Evolutionary conservation across 164 flowering plant genomes (phyloP).

Genomic region (Umbilicus rupestris): DNA sequence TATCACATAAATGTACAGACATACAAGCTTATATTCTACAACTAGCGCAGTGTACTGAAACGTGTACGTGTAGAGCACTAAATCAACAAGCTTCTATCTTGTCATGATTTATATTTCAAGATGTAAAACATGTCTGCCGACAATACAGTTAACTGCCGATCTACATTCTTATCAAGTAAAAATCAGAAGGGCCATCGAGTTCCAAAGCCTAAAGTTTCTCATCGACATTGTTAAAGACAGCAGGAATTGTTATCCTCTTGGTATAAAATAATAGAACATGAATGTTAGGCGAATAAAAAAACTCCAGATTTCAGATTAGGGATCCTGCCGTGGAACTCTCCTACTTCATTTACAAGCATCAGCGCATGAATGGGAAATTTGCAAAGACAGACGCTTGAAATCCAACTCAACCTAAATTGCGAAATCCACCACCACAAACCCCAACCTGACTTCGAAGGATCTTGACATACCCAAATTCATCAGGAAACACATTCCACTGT

Average conservation of each 20-base stretch:
- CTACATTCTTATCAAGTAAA: not conserved
- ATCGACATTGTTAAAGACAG: not conserved
- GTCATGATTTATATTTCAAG: not conserved
- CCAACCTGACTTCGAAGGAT: not conserved
- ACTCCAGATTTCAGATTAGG: conserved; percentile 3
- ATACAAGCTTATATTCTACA: not conserved
- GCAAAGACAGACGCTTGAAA: not conserved
- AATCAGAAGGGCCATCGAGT: too few relatives aligned
- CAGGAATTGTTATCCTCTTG: not conserved
- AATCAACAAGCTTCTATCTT: not conserved
- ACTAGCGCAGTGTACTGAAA: not conserved
- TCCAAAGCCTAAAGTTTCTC: too few relatives aligned
- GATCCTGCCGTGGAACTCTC: not conserved
- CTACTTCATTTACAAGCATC: not conserved
- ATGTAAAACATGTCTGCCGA: not conserved
- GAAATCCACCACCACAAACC: not conserved
- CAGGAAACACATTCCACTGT: not conserved
- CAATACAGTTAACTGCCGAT: not conserved
- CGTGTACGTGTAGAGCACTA: not conserved
- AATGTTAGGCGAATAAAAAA: not conserved
- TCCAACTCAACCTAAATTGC: not conserved
- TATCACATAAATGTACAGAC: too few relatives aligned
- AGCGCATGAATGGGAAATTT: not conserved
- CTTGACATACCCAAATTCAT: not conserved
- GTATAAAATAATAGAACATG: not conserved